Base-by-base conservation (phyloP, 2,329 filamentous ascomycete species). In the Colletotrichum sublineola region DNA sequence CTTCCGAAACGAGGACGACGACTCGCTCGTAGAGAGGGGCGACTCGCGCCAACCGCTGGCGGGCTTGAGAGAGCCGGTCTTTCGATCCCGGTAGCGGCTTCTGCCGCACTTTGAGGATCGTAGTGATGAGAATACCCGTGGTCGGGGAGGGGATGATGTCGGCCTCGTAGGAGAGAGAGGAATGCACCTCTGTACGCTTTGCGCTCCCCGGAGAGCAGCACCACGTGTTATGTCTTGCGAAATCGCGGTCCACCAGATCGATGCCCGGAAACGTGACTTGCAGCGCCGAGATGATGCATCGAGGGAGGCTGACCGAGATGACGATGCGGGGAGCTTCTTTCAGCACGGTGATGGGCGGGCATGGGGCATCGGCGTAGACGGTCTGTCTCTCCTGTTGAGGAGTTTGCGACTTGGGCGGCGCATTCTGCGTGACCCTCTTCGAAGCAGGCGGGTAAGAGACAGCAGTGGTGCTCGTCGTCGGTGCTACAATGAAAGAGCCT, bases 111-210 rank as follows among this genome's bases (percentile, higher is more conserved):
- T 92, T 90, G 73, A 95, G 89, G 6, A 95, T 82, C 0, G 89
- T 93, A 0, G 93, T 93, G 29, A 93, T 78, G 0, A 97, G 80
- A 3, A 97, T 82, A 0, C 93, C 94, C 0, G 88, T 90, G 0
- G 84, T 85, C 0, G 93, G 90, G 0, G 93, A 93, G 6, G 95
- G 76, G 1, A 92, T 88, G 3, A 97, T 81, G 76, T 97, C 95
- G 3, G 93, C 92, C 79, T 94, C 92, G 7, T 84, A 81, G 1
- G 82, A 81, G 1, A 87, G 79, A 0, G 81, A 74, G 0, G 84
- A 85, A 5, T 76, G 71, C 3, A 81, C 15, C 53, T 75, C 31
- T 24, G 53, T 9, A 11, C 18, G 42, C 70, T n/a, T 36, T 75
- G 73, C 33, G 80, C 76, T 60, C 80, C 77, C 64, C 74, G 79